Conservation (phyloP, 805 yeast genomes). For the Kluyveromyces starmeri region DNA sequence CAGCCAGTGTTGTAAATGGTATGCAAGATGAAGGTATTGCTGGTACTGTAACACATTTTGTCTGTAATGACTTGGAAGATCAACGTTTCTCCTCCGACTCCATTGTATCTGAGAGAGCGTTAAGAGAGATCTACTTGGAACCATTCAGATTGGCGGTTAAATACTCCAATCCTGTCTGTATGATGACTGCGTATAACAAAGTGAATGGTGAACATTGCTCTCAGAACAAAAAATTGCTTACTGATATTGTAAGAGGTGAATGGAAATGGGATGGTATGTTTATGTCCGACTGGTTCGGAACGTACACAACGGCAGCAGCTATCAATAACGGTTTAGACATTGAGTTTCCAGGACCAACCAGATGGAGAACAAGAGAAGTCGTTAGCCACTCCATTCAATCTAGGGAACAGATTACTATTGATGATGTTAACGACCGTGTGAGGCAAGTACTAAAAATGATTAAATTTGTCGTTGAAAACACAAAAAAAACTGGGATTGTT, state of each 20-base stretch:
- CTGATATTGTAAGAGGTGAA: constrained; percentile 42
- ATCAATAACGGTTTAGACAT: constrained; percentile 50
- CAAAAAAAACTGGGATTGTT: constrained; percentile 28
- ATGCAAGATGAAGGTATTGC: constrained; percentile 42
- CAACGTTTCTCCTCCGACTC: constrained; percentile 42
- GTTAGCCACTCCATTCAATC: constrained; percentile 35
- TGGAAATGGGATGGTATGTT: constrained; percentile 49
- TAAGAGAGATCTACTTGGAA: constrained; percentile 40
- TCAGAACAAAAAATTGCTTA: constrained; percentile 35
- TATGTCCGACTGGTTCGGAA: constrained; percentile 62
- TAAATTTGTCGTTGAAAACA: constrained; percentile 34
- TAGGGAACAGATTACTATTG: constrained; percentile 32
- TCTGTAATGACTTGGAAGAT: constrained; percentile 54
- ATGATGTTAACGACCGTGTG: constrained; percentile 40
- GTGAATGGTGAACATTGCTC: constrained; percentile 30
- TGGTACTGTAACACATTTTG: constrained; percentile 56
- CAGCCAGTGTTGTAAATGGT: constrained; percentile 45
- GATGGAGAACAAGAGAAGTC: constrained; percentile 33
- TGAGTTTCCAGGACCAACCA: constrained; percentile 60
- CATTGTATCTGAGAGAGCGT: constrained; percentile 47
- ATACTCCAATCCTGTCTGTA: constrained; percentile 41
- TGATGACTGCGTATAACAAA: constrained; percentile 54
- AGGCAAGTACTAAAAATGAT: constrained; percentile 40
- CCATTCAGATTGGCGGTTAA: constrained; percentile 38
- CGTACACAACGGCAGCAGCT: constrained; percentile 38